These are phyloP conservation scores for Mucor velutinosus DNA, from an alignment of 371 early-diverging fungal species.

Conservation along the genomic window DNA sequence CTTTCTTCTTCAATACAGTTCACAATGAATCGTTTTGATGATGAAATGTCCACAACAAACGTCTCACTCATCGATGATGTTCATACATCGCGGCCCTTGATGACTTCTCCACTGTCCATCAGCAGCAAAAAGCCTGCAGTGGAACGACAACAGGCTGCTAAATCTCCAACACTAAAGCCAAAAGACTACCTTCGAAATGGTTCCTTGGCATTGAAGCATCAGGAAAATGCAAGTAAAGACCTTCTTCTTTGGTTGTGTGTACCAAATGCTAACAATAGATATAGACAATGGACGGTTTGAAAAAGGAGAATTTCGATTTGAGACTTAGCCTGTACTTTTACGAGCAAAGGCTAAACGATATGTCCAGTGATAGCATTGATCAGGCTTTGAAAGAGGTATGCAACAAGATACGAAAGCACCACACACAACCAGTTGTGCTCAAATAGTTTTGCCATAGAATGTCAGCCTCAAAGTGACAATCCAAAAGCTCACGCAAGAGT, in stretches of 20 bases:
- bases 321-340: constrained; percentile 70
- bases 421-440: not conserved
- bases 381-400: constrained; percentile 60
- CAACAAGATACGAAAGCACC: not conserved
- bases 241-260: not conserved
- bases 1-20: not conserved
- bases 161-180: constrained; percentile 3
- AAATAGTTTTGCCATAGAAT: constrained; percentile 39
- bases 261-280: not conserved
- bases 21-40: constrained; percentile 12
- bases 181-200: constrained; percentile 13
- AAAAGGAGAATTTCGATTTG: constrained; percentile 73
- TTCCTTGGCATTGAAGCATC: constrained; percentile 61
- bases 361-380: constrained; percentile 63
- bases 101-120: constrained; percentile 4
- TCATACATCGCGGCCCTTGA: not conserved
- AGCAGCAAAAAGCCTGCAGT: not conserved
- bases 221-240: constrained; percentile 56
- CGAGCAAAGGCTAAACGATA: constrained; percentile 59
- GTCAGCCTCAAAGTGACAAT: constrained; percentile 56
- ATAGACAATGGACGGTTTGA: constrained; percentile 69
- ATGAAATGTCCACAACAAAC: constrained; percentile 33
- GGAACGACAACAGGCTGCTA: not conserved
- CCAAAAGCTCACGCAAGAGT: constrained; percentile 47
- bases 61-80: constrained; percentile 30